A percentile compares a stretch with the other conserved stretches of the same genome.
These are phyloP conservation scores for Backusella luteola DNA, from an alignment of 192 early-diverging fungal species.

Conservation along the genomic window DNA sequence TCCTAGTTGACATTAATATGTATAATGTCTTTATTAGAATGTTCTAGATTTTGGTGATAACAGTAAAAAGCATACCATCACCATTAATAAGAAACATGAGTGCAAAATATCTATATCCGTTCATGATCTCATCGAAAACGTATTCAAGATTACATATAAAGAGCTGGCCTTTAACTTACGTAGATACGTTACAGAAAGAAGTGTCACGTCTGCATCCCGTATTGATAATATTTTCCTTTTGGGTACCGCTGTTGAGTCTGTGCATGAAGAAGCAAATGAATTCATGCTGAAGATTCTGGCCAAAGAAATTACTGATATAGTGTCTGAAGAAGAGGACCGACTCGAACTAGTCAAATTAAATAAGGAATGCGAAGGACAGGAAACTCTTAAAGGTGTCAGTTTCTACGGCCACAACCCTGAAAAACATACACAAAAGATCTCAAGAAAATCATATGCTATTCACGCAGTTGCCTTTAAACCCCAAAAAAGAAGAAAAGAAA, in stretches of 20 bases:
- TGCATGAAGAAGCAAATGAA: background rate
- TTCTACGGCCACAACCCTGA: background rate
- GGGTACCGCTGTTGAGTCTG: background rate
- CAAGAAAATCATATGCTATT: background rate
- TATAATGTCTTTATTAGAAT: background rate
- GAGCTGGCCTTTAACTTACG: background rate
- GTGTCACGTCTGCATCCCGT: background rate
- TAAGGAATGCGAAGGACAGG: background rate
- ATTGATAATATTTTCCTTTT: conserved; percentile 2
- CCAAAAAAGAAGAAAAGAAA: background rate
- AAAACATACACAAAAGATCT: background rate
- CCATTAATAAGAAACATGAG: background rate
- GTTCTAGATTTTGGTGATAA: background rate
- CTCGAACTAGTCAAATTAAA: background rate
- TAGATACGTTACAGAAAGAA: background rate
- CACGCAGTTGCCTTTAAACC: background rate
- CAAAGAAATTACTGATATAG: background rate
- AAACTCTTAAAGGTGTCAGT: background rate
- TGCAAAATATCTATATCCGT: background rate
- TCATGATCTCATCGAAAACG: background rate
- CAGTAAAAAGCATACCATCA: background rate
- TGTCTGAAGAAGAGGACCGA: background rate
- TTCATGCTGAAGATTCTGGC: background rate
- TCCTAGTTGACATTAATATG: background rate
- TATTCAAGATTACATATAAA: background rate